Evolutionary conservation across 805 yeast species (phyloP), one percentile per base, ranked within the genome.

Genomic region (Saccharomyces eubayanus): DNA sequence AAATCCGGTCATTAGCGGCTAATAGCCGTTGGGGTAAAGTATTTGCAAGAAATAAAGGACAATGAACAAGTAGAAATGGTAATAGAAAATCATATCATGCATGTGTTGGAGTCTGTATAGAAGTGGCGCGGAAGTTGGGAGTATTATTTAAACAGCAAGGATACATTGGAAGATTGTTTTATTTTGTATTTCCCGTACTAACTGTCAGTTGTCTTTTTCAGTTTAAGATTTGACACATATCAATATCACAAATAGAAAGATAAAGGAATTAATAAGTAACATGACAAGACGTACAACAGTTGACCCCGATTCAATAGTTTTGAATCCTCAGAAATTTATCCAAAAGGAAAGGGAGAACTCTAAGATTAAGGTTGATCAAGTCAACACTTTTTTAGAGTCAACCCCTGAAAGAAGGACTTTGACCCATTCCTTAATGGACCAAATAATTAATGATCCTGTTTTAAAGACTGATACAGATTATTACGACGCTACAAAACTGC

Each of bases 361-460:
- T 27, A 63, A 68, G 31, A 72, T 83, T 54, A 70, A 74, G 51
- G 60, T 73, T 29, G 74, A 77, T 58, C 70, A 72, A 58, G 68
- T 83, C 75, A 81, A 82, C 66, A 72, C 75, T 36, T 83, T 83
- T 63, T 62, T 83, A 54, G 88, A 83, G 61, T 78, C 81, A 3
- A 67, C 74, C 11, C 69, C 73, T 27, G 73, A 74, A 40, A 73
- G 73, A 46, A 76, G 84, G 6, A 69, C 69, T 10, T 67, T 72
- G 53, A 77, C 81, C n/a, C 78, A 77, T 56, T 60, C 64, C 16
- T 66, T 84, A 59, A 71, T 79, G 63, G 82, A 78, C 57, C 83
- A 84, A 63, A 72, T 85, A 62, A 83, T 82, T 62, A 75, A 83
- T 59, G 92, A 86, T 66, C 90, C 90, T 1, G 69, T 85, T 14